Conservation (phyloP, 2,329 filamentous ascomycete genomes). For the Aspergillus fumigatus region DNA sequence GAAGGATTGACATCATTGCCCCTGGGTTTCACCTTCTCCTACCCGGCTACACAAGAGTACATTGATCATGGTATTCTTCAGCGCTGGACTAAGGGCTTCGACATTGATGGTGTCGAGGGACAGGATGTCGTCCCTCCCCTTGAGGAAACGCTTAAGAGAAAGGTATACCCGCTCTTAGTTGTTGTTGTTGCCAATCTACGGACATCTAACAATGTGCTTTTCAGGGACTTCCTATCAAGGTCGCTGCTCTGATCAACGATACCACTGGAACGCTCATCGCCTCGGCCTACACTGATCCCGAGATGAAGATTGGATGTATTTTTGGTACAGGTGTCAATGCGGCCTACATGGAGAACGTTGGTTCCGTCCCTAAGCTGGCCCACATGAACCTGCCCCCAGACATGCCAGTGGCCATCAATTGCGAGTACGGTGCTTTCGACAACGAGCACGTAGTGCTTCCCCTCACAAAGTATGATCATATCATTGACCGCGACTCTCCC, state of each 20-base stretch:
- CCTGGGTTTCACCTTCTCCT: conserved; percentile 93
- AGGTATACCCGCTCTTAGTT: conserved; percentile 44
- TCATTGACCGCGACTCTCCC: conserved; percentile 86
- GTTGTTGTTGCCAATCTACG: conserved; percentile 11
- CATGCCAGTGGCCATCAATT: conserved; percentile 90
- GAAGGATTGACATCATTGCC: conserved; percentile 60
- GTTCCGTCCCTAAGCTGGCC: conserved; percentile 87
- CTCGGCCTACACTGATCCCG: conserved; percentile 89
- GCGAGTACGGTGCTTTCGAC: conserved; percentile 95
- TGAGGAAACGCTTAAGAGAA: conserved; percentile 67
- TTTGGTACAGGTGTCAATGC: conserved; percentile 98
- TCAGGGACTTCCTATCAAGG: conserved; percentile 82
- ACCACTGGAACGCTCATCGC: conserved; percentile 96
- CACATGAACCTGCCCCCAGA: conserved; percentile 83
- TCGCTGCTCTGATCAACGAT: conserved; percentile 93
- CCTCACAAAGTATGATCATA: conserved; percentile 76
- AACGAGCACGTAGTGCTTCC: conserved; percentile 88
- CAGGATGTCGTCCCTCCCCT: conserved; percentile 86
- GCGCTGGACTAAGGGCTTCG: conserved; percentile 96
- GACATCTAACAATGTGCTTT: conserved; percentile 9
- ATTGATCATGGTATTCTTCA: conserved; percentile 90
- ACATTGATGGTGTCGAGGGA: conserved; percentile 87
- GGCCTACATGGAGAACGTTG: conserved; percentile 93
- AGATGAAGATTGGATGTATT: conserved; percentile 94
- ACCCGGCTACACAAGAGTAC: conserved; percentile 87